Base-by-base conservation (phyloP, 306 rosid genomes). In the Luffa acutangula region DNA sequence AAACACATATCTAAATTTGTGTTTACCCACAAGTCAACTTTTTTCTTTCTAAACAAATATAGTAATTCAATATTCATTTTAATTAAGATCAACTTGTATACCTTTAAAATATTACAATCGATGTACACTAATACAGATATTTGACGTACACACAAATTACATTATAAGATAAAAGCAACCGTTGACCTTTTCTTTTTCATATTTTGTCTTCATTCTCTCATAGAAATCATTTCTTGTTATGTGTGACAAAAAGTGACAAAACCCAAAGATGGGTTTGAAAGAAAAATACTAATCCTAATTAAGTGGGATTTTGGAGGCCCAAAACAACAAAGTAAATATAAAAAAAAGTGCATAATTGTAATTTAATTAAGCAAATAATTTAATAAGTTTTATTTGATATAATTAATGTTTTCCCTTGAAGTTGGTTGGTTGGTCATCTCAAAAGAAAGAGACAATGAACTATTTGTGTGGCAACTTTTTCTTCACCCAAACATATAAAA, bases 341-440 rank as follows among this genome's bases (percentile, higher is more conserved):
- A 62, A 11, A 62, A 11, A 34, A 12, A 33, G 20, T 66, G 33
- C 25, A 3, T 66, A 66, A 39, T 66, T 66, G 49, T 17, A 37
- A 10, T 66, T 63, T 39, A 66, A 66, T 70, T n/a, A 43, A 43
- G 25, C 10, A 66, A 66, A 66, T 9, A 8, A 17, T 66, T 63
- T 41, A 17, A 36, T 17, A 14, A 2, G 9, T 65, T 37, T 36
- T 65, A 17, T 66, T 66, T 66, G 14, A 41, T 41, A 66, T 6
- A 21, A 67, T 41, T 41, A 18, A 67, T 67, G 33, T 4, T 42
- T 43, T 70, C n/a, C 15, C 36, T 70, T 43, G 36, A 45, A 42
- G 31, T 67, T 67, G 52, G 75, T 43, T 70, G 76, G 54, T 20
- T 70, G 54, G 76, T 66, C 51, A 66, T 39, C 74, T 66, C 14